These are phyloP conservation scores for Mycena leptocephala DNA, from an alignment of 768 basidiomycete species.

Conservation along the genomic window DNA sequence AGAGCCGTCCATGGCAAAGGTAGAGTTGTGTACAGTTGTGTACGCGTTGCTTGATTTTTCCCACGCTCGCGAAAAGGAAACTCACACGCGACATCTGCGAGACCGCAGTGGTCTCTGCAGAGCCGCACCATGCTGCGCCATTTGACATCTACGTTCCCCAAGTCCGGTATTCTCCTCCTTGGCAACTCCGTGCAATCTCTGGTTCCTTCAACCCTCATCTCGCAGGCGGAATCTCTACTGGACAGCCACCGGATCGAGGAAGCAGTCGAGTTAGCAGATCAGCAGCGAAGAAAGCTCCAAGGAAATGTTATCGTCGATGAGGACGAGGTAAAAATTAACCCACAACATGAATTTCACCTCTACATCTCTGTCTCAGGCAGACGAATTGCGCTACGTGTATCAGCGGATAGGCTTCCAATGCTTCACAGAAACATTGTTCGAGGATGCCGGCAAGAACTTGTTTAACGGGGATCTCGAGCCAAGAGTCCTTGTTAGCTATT, in stretches of 20 bases:
- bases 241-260: constrained; percentile 77
- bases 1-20: constrained; percentile 47
- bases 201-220: constrained; percentile 79
- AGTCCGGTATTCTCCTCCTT: constrained; percentile 79
- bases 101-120: not conserved
- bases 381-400: constrained; percentile 85
- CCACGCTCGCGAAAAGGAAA: not conserved
- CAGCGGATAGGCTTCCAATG: constrained; percentile 88
- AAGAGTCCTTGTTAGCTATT: constrained; percentile 85
- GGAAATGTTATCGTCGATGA: constrained; percentile 66
- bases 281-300: constrained; percentile 72
- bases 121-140: constrained; percentile 4
- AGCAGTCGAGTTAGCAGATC: constrained; percentile 73
- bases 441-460: constrained; percentile 86
- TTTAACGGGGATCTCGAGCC: constrained; percentile 90
- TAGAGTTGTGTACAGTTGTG: not conserved
- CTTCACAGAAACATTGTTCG: constrained; percentile 85
- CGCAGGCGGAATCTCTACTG: constrained; percentile 81
- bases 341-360: constrained; percentile 21
- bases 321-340: constrained; percentile 63
- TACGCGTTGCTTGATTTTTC: constrained; percentile 26
- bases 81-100: not conserved
- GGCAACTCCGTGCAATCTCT: constrained; percentile 78
- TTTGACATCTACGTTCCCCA: constrained; percentile 65
- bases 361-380: constrained; percentile 56